phyloP scores from a whole-genome alignment of 1,139 yeast genomes.

The Pneumocystis canis region DNA sequence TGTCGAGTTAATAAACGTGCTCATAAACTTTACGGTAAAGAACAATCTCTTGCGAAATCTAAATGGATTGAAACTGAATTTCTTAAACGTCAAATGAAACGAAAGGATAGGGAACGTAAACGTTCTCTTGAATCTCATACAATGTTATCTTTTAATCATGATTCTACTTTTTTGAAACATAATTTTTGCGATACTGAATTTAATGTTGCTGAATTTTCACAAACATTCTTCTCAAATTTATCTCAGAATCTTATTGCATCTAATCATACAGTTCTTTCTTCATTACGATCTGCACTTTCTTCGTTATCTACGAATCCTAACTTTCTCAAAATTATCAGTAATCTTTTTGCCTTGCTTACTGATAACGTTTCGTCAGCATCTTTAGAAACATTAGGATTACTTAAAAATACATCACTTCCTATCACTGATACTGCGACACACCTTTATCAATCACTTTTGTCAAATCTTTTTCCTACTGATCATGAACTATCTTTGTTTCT shows the following conservation, averaged over 20 bases:
- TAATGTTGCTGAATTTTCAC: background rate
- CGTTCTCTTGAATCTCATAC: background rate
- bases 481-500: background rate
- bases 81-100: conserved; percentile 44
- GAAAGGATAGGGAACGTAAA: conserved; percentile 22
- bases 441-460: background rate
- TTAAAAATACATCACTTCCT: background rate
- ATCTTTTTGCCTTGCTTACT: background rate
- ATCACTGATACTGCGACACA: background rate
- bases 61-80: conserved; percentile 71
- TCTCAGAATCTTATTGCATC: background rate
- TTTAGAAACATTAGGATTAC: background rate
- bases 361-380: background rate
- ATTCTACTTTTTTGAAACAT: background rate
- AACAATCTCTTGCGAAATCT: conserved; percentile 39
- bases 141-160: background rate
- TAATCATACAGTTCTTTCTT: background rate
- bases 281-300: background rate
- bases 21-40: conserved; percentile 45
- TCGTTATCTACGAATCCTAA: background rate
- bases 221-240: background rate
- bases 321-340: background rate
- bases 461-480: background rate
- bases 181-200: background rate
- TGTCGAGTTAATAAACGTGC: conserved; percentile 68